Evolutionary conservation across 164 flowering plant species (phyloP).

Genomic region (Echeveria elegans): DNA sequence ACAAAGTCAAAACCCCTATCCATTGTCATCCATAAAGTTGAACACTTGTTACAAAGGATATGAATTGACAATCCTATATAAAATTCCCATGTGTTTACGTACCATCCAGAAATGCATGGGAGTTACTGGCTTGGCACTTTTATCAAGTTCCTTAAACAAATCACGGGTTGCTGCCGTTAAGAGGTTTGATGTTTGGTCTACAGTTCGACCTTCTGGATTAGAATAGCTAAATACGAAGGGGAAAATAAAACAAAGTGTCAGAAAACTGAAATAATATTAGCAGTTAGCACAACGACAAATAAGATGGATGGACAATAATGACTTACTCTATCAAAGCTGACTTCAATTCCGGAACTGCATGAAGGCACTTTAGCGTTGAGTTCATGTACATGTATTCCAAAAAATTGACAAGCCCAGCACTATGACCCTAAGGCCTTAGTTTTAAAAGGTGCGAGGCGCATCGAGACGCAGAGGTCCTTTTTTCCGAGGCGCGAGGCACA

Average conservation of each 20-base stretch:
- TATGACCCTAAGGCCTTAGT: slow-evolving; percentile 93
- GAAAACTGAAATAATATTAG: background rate
- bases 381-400: slow-evolving; percentile 99
- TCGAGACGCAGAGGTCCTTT: no score
- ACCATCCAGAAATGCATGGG: slow-evolving; percentile 99
- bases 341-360: slow-evolving; percentile 95
- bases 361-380: slow-evolving; percentile 88
- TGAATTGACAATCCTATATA: no score
- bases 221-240: slow-evolving; percentile 42
- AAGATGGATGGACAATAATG: background rate
- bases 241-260: background rate
- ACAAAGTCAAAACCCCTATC: background rate
- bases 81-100: no score
- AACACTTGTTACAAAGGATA: background rate
- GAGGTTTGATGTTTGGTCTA: slow-evolving; percentile 83
- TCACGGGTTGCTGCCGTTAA: slow-evolving; percentile 87
- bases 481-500: no score
- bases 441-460: no score
- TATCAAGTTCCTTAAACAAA: slow-evolving; percentile 78
- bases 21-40: background rate
- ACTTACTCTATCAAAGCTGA: slow-evolving; percentile 70
- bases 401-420: slow-evolving; percentile 81
- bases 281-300: background rate
- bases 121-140: slow-evolving; percentile 76
- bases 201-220: slow-evolving; percentile 53